phyloP scores from a whole-genome alignment of 2,329 filamentous ascomycete species.

The Dendrostoma leiphaemia region DNA sequence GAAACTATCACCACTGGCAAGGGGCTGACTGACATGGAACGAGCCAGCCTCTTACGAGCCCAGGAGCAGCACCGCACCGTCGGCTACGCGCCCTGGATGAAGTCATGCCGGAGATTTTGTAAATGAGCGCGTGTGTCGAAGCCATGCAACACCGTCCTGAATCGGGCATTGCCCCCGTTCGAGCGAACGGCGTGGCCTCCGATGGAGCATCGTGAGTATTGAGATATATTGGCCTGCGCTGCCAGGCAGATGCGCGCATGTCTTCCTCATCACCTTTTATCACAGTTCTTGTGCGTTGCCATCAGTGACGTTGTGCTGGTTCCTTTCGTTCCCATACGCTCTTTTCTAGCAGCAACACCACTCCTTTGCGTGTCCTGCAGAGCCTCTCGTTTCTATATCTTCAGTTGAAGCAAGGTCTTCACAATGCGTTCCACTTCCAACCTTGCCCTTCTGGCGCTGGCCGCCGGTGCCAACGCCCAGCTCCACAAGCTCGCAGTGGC shows the following conservation, averaged over 20 bases:
- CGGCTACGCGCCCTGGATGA: conserved; percentile 8
- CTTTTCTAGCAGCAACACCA: not conserved
- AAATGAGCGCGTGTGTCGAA: not conserved
- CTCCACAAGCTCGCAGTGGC: conserved; percentile 54
- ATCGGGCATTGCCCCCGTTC: conserved; percentile 1
- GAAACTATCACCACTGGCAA: conserved; percentile 10
- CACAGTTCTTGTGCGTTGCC: not conserved
- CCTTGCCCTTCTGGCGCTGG: conserved; percentile 16
- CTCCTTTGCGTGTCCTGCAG: not conserved
- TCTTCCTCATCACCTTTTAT: not conserved
- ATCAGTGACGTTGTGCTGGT: not conserved
- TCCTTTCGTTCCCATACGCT: not conserved
- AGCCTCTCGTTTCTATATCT: conserved; percentile 5
- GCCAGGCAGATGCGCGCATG: not conserved
- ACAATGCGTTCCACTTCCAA: conserved; percentile 17
- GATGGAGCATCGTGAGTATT: conserved; percentile 2
- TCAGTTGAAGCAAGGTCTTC: conserved; percentile 14
- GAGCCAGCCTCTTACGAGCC: not conserved
- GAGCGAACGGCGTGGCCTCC: conserved; percentile 1
- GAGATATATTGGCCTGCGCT: conserved; percentile 9
- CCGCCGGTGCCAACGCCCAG: conserved; percentile 22
- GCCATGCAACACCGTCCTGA: not conserved
- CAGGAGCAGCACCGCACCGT: not conserved
- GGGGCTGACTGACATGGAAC: no score
- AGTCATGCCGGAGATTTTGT: not conserved